phyloP scores from a whole-genome alignment of 148 eudicot genomes.

The Rhododendron ovatum region DNA sequence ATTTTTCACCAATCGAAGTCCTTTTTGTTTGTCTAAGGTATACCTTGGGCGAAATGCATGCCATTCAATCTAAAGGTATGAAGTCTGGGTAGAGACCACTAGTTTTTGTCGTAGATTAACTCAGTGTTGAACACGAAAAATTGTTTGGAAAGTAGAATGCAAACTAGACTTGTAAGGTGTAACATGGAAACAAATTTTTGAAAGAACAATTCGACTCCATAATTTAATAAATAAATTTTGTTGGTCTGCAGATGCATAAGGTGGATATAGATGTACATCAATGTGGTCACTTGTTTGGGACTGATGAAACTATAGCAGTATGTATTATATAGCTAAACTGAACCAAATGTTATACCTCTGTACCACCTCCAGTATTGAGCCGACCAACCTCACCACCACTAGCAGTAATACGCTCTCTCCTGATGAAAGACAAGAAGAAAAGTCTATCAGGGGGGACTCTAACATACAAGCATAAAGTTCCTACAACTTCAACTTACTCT shows the following conservation, averaged over 20 bases:
- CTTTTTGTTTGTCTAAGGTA: neutral
- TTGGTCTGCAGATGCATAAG: neutral
- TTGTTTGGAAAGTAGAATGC: neutral
- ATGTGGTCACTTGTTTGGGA: neutral
- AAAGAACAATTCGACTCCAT: neutral
- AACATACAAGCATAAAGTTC: neutral
- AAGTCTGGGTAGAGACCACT: neutral
- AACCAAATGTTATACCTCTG: slow-evolving; percentile 55
- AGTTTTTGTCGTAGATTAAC: neutral
- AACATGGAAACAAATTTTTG: neutral
- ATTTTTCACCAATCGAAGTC: neutral
- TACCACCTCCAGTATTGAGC: slow-evolving; percentile 95
- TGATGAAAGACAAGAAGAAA: slow-evolving; percentile 24
- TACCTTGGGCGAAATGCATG: neutral
- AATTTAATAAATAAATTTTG: neutral
- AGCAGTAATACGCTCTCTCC: slow-evolving; percentile 88
- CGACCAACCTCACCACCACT: slow-evolving; percentile 99
- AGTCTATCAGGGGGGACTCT: neutral
- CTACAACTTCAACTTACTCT: slow-evolving; percentile 52
- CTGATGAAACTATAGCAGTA: neutral
- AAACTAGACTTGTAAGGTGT: neutral
- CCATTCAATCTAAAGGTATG: neutral
- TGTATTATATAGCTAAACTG: neutral
- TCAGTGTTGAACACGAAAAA: no score
- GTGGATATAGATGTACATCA: neutral